These are phyloP conservation scores for Lachnellula subtilissima DNA, from an alignment of 2,329 filamentous ascomycete genomes.

Conservation along the genomic window DNA sequence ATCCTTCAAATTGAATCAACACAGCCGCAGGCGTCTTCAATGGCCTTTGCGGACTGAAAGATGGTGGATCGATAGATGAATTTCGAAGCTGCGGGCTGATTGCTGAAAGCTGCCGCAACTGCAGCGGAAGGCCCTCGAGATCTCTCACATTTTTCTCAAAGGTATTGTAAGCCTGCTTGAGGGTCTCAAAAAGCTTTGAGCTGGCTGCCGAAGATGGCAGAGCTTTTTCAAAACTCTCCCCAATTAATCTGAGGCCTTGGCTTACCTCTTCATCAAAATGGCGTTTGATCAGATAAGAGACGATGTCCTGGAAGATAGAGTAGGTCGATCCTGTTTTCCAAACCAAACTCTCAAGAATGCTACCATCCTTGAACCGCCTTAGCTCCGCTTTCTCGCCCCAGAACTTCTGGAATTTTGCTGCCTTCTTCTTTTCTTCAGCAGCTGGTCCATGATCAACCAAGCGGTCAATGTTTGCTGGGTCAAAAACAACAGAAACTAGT, in stretches of 20 bases:
- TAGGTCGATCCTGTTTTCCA: slow-evolving; percentile 64
- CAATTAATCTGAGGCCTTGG: slow-evolving; percentile 37
- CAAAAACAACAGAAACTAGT: slow-evolving; percentile 64
- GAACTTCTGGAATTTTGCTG: slow-evolving; percentile 77
- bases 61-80: slow-evolving; percentile 55
- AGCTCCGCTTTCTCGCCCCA: slow-evolving; percentile 95
- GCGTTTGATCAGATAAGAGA: slow-evolving; percentile 62
- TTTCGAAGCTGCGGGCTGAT: slow-evolving; percentile 70
- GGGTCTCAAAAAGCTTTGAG: slow-evolving; percentile 57
- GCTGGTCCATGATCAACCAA: slow-evolving; percentile 83
- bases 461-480: slow-evolving; percentile 67
- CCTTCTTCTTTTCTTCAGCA: slow-evolving; percentile 79
- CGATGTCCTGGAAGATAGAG: slow-evolving; percentile 74
- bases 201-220: slow-evolving; percentile 34
- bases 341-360: slow-evolving; percentile 85
- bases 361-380: slow-evolving; percentile 90
- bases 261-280: slow-evolving; percentile 59
- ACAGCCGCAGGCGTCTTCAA: slow-evolving; percentile 63
- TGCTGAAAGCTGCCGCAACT: slow-evolving; percentile 73
- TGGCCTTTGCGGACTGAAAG: slow-evolving; percentile 35
- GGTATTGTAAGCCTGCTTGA: slow-evolving; percentile 64
- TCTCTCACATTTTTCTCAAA: slow-evolving; percentile 73
- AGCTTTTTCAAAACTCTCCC: slow-evolving; percentile 42
- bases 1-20: slow-evolving; percentile 87
- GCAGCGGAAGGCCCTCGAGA: slow-evolving; percentile 81